These are phyloP conservation scores for Aspergillus luchuensis DNA, from an alignment of 2,329 filamentous ascomycete species.

Conservation along the genomic window DNA sequence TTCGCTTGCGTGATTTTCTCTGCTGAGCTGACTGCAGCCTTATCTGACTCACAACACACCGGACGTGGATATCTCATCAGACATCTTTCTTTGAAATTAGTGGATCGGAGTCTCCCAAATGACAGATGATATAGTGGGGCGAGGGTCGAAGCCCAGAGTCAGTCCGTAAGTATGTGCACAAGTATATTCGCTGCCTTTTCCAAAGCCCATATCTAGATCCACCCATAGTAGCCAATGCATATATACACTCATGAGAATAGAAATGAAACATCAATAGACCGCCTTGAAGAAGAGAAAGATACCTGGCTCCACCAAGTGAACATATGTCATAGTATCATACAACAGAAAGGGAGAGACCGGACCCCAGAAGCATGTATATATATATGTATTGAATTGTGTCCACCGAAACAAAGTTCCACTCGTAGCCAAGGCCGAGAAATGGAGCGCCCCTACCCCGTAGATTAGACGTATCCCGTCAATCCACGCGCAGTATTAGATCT, in stretches of 20 bases:
- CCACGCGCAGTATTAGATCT: constrained; percentile 37
- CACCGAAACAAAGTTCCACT: background rate
- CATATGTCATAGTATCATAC: constrained; percentile 1
- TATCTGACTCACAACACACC: background rate
- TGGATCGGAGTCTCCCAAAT: background rate
- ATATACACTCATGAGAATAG: background rate
- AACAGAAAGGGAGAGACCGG: background rate
- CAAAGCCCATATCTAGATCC: background rate
- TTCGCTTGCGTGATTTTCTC: background rate
- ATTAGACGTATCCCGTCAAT: constrained; percentile 19
- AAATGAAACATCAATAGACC: background rate
- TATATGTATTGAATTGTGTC: background rate
- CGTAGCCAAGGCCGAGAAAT: background rate
- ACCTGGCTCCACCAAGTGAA: background rate
- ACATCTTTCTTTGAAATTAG: background rate
- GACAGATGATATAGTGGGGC: background rate
- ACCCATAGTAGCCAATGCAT: background rate
- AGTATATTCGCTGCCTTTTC: background rate
- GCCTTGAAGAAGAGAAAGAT: background rate
- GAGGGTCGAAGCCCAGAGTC: background rate
- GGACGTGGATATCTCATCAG: background rate
- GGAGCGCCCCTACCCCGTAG: background rate
- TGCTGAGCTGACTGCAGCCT: background rate
- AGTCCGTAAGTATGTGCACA: background rate
- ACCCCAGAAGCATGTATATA: background rate